phyloP scores from a whole-genome alignment of 768 basidiomycete species.

The Suillus tomentosus region DNA sequence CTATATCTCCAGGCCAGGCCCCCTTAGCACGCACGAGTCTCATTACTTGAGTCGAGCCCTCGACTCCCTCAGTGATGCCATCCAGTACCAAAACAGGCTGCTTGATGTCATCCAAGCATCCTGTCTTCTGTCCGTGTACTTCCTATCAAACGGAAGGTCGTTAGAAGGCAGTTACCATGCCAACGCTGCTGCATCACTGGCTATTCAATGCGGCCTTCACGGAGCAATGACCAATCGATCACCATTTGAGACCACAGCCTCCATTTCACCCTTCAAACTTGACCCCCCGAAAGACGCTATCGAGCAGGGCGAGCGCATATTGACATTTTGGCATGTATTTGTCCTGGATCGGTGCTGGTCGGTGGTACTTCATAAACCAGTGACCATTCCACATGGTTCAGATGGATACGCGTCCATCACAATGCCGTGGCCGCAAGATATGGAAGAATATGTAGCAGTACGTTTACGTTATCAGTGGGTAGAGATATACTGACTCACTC shows the following conservation, averaged over 20 bases:
- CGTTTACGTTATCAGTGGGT: conserved; percentile 25
- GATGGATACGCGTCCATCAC: conserved; percentile 59
- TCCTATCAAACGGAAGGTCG: conserved; percentile 72
- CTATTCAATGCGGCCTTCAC: conserved; percentile 74
- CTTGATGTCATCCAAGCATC: conserved; percentile 78
- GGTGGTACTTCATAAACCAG: conserved; percentile 66
- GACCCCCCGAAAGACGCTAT: conserved; percentile 60
- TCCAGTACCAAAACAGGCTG: conserved; percentile 54
- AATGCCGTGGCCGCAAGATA: conserved; percentile 76
- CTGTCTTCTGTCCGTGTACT: conserved; percentile 74
- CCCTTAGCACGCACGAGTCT: conserved; percentile 69
- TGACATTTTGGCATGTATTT: conserved; percentile 85
- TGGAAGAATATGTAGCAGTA: conserved; percentile 73
- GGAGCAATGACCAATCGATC: conserved; percentile 35
- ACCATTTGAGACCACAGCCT: conserved; percentile 37
- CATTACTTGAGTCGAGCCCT: conserved; percentile 69
- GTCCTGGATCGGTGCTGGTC: conserved; percentile 83
- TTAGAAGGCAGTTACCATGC: conserved; percentile 81
- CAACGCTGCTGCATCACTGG: conserved; percentile 71
- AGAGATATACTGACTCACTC: conserved; percentile 16
- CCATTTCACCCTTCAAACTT: conserved; percentile 44
- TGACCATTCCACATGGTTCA: conserved; percentile 63
- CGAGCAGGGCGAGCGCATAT: conserved; percentile 69
- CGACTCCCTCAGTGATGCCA: conserved; percentile 62
- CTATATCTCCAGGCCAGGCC: conserved; percentile 72